Conservation (phyloP, 192 early-diverging fungal species). For the Coemansia sp. region DNA sequence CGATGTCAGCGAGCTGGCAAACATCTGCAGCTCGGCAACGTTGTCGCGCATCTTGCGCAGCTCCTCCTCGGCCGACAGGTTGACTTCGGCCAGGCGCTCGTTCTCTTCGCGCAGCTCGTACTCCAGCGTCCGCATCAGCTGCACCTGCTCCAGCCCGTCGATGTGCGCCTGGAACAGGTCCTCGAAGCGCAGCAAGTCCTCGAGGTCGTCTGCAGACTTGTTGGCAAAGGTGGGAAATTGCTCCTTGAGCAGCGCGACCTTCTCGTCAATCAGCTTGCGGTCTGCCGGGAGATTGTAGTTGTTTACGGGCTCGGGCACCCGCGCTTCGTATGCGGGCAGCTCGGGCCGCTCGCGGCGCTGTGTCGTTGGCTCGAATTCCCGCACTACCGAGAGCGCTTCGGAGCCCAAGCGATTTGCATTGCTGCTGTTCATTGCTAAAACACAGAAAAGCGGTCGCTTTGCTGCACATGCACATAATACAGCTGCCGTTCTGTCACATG, state of each 20-base stretch:
- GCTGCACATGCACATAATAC: background rate
- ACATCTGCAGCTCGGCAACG: constrained; percentile 51
- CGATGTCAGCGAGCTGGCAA: constrained; percentile 51
- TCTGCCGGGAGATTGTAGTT: constrained; percentile 48
- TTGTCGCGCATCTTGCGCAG: constrained; percentile 45
- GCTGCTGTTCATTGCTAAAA: constrained; percentile 3
- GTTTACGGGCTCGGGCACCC: constrained; percentile 49
- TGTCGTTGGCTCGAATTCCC: constrained; percentile 24
- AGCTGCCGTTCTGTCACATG: too few species aligned
- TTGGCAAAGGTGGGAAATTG: constrained; percentile 56
- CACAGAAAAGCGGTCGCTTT: constrained; percentile 10
- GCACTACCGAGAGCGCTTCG: constrained; percentile 16
- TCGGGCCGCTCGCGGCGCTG: constrained; percentile 1
- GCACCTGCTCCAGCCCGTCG: constrained; percentile 54
- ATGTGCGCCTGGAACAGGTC: constrained; percentile 56
- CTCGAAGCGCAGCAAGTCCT: constrained; percentile 51
- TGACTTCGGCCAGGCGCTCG: constrained; percentile 47
- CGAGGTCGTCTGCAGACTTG: constrained; percentile 53
- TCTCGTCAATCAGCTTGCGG: constrained; percentile 17
- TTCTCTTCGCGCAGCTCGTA: constrained; percentile 52
- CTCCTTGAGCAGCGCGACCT: constrained; percentile 29
- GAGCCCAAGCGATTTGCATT: constrained; percentile 4
- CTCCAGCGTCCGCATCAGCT: constrained; percentile 53
- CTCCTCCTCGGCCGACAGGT: constrained; percentile 45
- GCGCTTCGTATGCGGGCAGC: constrained; percentile 29